Base-by-base conservation (phyloP, 2,329 filamentous ascomycete species). In the Ophiostoma himal-ulmi region DNA sequence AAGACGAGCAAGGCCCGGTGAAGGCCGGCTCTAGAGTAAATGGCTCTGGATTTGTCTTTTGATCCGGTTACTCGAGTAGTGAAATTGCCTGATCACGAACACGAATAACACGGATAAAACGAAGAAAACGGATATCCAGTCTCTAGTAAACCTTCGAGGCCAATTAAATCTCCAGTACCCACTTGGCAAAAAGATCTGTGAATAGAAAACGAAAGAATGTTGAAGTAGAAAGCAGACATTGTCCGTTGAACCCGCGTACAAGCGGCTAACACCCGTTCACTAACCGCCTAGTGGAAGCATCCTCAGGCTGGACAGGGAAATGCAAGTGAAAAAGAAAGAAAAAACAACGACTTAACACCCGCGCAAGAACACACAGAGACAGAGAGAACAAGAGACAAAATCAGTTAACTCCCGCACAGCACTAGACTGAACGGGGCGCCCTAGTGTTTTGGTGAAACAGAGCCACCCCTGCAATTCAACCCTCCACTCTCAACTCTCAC, bases 371-470 rank as follows among this genome's bases (percentile, higher is more conserved):
- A 39, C 34, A 36, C 30, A 39, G 30, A 69, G 68, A 64, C 44
- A 30, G 52, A 41, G 10, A 6, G 37, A 39, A 60, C 44, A 41
- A 36, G 30, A 65, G 30, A 52, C 64, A 68, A 37, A 54, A 26
- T 54, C 30, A 68, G 64, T 20, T 26, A 34, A 44, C 52, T 22
- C 68, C 71, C 70, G 62, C 68, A 41, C 22, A 48, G 70, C 60
- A 67, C 71, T 72, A 71, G 68, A 22, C 67, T 69, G 70, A 54
- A 71, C 65, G 72, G 70, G 54, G 67, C 67, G 66, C 60, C 66
- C 73, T 72, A 71, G 73, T 71, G 67, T 36, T 67, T 39, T 82
- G 79, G 81, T 85, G 84, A 85, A 85, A 85, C 84, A 82, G 78
- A 77, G 79, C 75, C 71, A 74, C 80, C 82, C 83, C 81, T 84